Evolutionary conservation across 495 filamentous ascomycete species (phyloP), one percentile per base, ranked within the genome.

Genomic region (Penicillium canariense): DNA sequence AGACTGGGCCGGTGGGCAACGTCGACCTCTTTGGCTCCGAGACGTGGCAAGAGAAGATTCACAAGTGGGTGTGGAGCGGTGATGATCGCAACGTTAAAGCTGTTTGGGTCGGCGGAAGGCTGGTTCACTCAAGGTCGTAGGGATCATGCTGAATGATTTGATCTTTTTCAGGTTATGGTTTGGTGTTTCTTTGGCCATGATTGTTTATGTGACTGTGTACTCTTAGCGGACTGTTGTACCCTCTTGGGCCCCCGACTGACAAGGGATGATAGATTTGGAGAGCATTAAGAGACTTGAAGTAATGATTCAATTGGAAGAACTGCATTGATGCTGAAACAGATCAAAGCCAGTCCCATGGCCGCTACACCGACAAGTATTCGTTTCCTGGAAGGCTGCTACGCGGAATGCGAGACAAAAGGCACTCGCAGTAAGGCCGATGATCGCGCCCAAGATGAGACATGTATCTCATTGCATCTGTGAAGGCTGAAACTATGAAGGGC

Each of bases 61-160:
- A 88, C 30, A 96, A 96, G 77, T 97, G 92, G 91, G 77, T 96
- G 36, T 96, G 84, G 74, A 86, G 81, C 54, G 92, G 91, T 0
- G 91, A 96, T 76, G 91, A 96, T 69, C 69, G 91, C 51, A 96
- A 96, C 70, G 87, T 87, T 0, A 75, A 73, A 62, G 81, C 71
- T 58, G 92, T 96, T 1, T 96, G 89, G 90, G 90, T 96, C 52
- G 38, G 44, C 7, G 63, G 63, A 5, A 69, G 83, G 62, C 68
- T 90, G 68, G 91, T 96, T 35, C 89, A 93, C 28, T 31, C 27
- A 36, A 52, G 38, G 38, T 39, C n/a, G 8, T 52, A 52, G 26
- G 20, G 43, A 25, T 25, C 11, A 11, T 14, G 20, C 22, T 42
- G 38, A 25, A 25, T 14, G 11, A 20, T 42, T 42, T 39, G 17